phyloP scores from a whole-genome alignment of 805 yeast species.

The Pichia heedii region DNA sequence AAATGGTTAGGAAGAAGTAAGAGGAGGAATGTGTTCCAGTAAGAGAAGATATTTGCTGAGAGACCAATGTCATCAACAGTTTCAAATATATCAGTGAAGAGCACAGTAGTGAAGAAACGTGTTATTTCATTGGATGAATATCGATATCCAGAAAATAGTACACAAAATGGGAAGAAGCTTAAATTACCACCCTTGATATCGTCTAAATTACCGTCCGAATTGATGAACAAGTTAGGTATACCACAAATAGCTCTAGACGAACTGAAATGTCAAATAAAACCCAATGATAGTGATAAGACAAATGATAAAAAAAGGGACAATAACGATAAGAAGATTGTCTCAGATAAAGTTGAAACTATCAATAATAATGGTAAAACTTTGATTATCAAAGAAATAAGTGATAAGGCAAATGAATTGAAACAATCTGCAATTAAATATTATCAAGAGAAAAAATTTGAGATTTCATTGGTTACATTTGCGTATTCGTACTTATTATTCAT shows the following conservation, averaged over 20 bases:
- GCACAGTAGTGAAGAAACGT: background rate
- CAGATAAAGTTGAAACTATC: background rate
- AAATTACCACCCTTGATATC: slow-evolving; percentile 16
- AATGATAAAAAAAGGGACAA: background rate
- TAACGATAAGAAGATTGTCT: no score
- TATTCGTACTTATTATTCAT: slow-evolving; percentile 22
- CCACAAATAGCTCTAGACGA: slow-evolving; percentile 15
- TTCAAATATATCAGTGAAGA: no score
- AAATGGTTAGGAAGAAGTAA: no score
- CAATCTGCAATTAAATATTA: slow-evolving; percentile 9
- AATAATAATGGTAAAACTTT: background rate
- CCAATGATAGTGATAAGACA: background rate
- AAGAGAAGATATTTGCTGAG: no score
- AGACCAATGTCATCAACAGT: no score
- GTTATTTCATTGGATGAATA: background rate
- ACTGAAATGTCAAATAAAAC: slow-evolving; percentile 1
- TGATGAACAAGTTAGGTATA: slow-evolving; percentile 11
- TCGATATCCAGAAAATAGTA: background rate
- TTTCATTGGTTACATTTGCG: slow-evolving; percentile 16
- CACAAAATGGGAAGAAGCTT: background rate
- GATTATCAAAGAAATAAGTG: slow-evolving; percentile 5
- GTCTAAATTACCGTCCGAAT: slow-evolving; percentile 11
- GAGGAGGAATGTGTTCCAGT: no score
- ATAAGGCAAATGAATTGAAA: slow-evolving; percentile 15
- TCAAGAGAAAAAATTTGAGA: slow-evolving; percentile 5